These are phyloP conservation scores for Vigna nakashimae DNA, from an alignment of 306 rosid genomes.

Conservation along the genomic window DNA sequence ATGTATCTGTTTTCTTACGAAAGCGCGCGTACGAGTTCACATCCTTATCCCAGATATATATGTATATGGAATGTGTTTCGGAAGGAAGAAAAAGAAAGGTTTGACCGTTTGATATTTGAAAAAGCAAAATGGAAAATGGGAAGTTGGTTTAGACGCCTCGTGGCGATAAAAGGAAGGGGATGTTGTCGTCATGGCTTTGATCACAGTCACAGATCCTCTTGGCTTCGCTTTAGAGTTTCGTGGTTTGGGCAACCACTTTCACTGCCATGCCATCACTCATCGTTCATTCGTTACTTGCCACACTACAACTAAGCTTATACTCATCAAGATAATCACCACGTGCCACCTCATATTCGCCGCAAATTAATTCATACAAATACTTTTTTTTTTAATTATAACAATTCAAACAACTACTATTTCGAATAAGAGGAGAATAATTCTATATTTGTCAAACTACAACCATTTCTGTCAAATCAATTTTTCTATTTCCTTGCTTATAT, in stretches of 20 bases:
- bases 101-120: background rate
- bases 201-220: background rate
- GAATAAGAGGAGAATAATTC: no score
- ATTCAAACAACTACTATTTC: no score
- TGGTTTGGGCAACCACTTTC: slow-evolving; percentile 40
- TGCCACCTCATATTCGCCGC: slow-evolving; percentile 10
- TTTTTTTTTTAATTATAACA: no score
- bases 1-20: background rate
- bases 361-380: no score
- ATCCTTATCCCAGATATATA: slow-evolving; percentile 12
- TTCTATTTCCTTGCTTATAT: no score
- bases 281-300: slow-evolving; percentile 29
- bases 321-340: background rate
- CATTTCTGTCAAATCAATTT: no score
- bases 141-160: slow-evolving; percentile 36
- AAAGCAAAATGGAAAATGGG: background rate
- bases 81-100: background rate
- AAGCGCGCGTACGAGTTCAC: background rate
- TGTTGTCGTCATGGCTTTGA: slow-evolving; percentile 43
- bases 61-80: slow-evolving; percentile 24
- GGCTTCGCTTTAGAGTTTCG: background rate
- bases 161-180: background rate
- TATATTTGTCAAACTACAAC: no score
- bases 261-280: background rate
- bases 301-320: background rate